Conservation (phyloP, 495 filamentous ascomycete genomes). For the Rhypophila decipiens region DNA sequence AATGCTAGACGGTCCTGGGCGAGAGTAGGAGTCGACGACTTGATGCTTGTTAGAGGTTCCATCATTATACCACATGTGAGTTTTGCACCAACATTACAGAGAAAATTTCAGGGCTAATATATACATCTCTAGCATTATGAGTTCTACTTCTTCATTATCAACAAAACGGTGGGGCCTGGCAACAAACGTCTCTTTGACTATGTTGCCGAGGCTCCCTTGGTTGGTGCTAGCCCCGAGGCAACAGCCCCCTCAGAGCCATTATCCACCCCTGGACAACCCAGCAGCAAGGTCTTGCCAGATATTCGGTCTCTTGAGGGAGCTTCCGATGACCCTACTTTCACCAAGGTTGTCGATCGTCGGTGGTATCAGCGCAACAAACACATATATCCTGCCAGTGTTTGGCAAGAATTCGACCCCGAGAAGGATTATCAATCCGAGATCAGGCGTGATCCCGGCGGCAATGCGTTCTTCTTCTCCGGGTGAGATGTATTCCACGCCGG, state of each 20-base stretch:
- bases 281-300: conserved; percentile 25
- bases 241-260: conserved; percentile 3
- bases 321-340: conserved; percentile 72
- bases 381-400: conserved; percentile 91
- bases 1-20: conserved; percentile 81
- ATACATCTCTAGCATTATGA: conserved; percentile 72
- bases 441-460: conserved; percentile 76
- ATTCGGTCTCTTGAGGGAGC: conserved; percentile 61
- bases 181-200: conserved; percentile 76
- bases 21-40: conserved; percentile 87
- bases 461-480: conserved; percentile 82
- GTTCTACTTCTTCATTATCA: conserved; percentile 94
- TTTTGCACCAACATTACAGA: conserved; percentile 12
- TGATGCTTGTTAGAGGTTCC: conserved; percentile 88
- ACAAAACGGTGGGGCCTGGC: conserved; percentile 66
- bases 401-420: conserved; percentile 90
- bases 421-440: conserved; percentile 79
- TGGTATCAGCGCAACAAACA: conserved; percentile 99
- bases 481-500: conserved; percentile 9
- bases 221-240: no score
- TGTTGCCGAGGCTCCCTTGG: conserved; percentile 43
- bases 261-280: conserved; percentile 30
- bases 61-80: conserved; percentile 92
- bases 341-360: conserved; percentile 90
- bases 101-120: conserved; percentile 11